Conservation (phyloP, 441 rosid genomes). For the Syzygium syzygioides region DNA sequence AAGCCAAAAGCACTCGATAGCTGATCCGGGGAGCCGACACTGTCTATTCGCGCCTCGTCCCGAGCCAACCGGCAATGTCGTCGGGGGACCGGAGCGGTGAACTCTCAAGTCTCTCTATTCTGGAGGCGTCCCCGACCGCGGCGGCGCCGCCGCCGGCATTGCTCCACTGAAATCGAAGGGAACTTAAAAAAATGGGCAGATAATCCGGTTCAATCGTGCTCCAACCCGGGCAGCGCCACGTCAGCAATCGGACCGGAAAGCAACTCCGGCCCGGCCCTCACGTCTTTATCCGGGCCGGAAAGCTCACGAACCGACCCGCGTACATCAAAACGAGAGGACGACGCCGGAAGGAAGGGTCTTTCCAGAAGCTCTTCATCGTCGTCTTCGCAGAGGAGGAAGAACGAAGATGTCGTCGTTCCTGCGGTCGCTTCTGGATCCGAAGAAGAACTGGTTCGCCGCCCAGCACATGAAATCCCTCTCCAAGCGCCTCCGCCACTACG, state of each 20-base stretch:
- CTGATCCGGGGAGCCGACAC: neutral
- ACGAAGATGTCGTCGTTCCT: constrained; percentile 46
- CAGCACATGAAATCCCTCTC: constrained; percentile 66
- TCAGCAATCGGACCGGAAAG: neutral
- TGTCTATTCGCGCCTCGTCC: neutral
- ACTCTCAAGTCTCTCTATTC: neutral
- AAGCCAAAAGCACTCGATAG: neutral
- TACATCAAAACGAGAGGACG: too few species aligned
- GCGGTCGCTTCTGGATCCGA: constrained; percentile 54
- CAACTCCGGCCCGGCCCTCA: neutral
- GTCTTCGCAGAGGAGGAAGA: neutral
- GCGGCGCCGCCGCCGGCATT: too few species aligned
- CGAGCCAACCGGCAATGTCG: accelerated
- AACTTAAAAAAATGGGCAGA: neutral
- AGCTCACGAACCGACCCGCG: neutral
- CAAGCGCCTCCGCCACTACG: constrained; percentile 65
- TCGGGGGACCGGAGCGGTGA: neutral
- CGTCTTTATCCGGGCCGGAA: neutral
- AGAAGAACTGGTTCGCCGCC: constrained; percentile 71
- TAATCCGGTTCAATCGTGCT: neutral
- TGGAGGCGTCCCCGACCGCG: neutral
- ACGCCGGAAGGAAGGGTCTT: neutral
- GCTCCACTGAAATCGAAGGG: neutral
- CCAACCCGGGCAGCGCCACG: neutral
- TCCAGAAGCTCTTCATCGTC: neutral